A percentile compares a stretch with the other conserved stretches of the same genome.
Evolutionary conservation across 2,329 filamentous ascomycete species (phyloP).

Genomic region (Fusarium brachygibbosum): DNA sequence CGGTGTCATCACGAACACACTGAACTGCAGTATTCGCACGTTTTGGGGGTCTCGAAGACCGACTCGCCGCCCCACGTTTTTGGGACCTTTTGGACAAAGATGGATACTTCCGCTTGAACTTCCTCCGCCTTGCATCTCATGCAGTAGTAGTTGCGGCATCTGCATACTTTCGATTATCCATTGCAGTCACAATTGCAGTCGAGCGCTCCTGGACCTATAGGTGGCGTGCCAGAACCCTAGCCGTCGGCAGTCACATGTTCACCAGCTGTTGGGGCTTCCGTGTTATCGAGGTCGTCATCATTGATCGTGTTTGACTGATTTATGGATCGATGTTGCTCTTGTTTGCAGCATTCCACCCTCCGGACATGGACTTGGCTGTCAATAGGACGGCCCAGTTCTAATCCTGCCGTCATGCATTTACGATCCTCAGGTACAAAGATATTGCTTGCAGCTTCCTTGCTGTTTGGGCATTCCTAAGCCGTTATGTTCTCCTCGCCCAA

Average conservation of each 20-base stretch:
- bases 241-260: slow-evolving; percentile 1
- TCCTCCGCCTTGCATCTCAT: background rate
- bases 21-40: background rate
- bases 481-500: background rate
- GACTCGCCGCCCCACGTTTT: too few relatives aligned
- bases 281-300: background rate
- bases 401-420: background rate
- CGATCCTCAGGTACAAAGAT: background rate
- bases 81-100: too few relatives aligned
- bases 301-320: background rate
- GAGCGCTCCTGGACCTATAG: background rate
- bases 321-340: background rate
- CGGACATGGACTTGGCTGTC: background rate
- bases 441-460: background rate
- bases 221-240: background rate
- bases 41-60: background rate
- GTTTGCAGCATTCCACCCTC: background rate
- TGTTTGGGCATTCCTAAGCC: background rate
- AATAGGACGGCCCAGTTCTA: background rate
- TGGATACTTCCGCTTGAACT: too few relatives aligned
- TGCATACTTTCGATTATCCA: background rate
- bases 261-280: slow-evolving; percentile 1
- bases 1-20: background rate
- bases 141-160: background rate
- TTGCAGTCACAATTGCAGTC: background rate